Evolutionary conservation across 345 rosid species (phyloP).

Genomic region (Lepidium didymum): DNA sequence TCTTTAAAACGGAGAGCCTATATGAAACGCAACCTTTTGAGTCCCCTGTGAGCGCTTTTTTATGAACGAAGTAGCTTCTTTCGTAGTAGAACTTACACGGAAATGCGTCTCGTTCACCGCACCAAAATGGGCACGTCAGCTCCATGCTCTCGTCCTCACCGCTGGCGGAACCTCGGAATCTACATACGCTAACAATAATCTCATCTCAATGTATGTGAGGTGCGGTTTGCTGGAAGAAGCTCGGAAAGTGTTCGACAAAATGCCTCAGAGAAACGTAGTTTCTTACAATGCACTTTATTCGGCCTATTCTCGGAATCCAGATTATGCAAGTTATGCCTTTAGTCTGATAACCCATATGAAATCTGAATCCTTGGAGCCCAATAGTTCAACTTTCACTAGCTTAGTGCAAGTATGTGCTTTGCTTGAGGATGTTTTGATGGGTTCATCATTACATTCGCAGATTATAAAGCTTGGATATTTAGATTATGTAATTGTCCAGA

Average conservation of each 20-base stretch:
- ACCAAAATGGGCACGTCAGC: conserved; percentile 40
- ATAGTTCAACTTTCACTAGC: conserved; percentile 63
- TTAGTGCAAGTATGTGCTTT: conserved; percentile 52
- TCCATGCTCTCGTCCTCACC: conserved; percentile 61
- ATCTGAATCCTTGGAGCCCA: conserved; percentile 44
- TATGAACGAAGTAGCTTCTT: conserved; percentile 31
- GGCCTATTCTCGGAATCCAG: conserved; percentile 50
- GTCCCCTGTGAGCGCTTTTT: not conserved
- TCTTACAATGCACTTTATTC: conserved; percentile 58
- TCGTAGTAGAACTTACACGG: conserved; percentile 32
- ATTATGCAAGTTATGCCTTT: conserved; percentile 28
- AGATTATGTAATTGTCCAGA: conserved; percentile 50
- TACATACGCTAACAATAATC: conserved; percentile 56
- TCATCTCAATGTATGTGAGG: conserved; percentile 57
- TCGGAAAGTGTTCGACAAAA: conserved; percentile 54
- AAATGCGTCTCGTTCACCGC: conserved; percentile 46
- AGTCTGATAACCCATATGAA: conserved; percentile 34
- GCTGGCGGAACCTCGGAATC: conserved; percentile 22
- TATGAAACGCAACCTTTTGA: conserved; percentile 9
- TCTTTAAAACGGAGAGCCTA: not conserved
- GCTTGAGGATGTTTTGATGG: conserved; percentile 43
- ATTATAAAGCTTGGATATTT: conserved; percentile 44
- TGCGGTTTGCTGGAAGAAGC: conserved; percentile 40
- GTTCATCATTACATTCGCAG: conserved; percentile 46
- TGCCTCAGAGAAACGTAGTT: conserved; percentile 58